Base-by-base conservation (phyloP, 2,329 filamentous ascomycete genomes). In the Neoscytalidium dimidiatum region DNA sequence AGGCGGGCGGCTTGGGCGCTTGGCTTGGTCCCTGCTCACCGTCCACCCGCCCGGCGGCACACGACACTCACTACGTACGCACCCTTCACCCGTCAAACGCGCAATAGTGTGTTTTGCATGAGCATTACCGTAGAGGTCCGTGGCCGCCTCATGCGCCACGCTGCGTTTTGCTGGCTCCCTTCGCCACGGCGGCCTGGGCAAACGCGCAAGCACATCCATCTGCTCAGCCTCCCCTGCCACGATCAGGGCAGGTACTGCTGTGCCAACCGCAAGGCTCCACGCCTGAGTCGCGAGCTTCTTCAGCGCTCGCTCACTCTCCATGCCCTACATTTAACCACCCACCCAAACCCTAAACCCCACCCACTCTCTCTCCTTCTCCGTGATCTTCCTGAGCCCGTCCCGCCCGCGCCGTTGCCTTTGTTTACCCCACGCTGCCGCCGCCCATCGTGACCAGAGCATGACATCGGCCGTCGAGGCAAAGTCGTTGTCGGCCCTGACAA, bases 401-500 rank as follows among this genome's bases (percentile, higher is more conserved):
- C 11, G 29, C 14, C 33, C 11, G 4, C 35, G 13, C 35, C 35
- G 17, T 43, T 38, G 28, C 43, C 29, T 46, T 44, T 57, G 51
- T 35, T 57, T 38, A 21, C 28, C 17, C 51, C 26, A 17, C 44
- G 2, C 33, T 14, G 14, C 43, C 14, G 29, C 38, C 29, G 49
- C 48, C 61, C 38, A 19, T 17, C 28, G 38, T 44, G 26, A 33
- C 13, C 29, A 11, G 23, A 62, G 38, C 57, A 66, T 66, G 64
- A 57, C 71, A 49, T 70, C 70, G 17, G 71, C 75, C 64, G 83
- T 95, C 71, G 91, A 97, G 83, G 95, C 94, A 70, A 88, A 86
- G 71, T 98, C 94, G 51, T 83, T 98, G 49, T 90, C 91, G 62
- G 84, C 88, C 62, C 85, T 99, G 68, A 95, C 92, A 69, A 82